Conservation (phyloP, 495 filamentous ascomycete genomes). For the Cercophora sp. region DNA sequence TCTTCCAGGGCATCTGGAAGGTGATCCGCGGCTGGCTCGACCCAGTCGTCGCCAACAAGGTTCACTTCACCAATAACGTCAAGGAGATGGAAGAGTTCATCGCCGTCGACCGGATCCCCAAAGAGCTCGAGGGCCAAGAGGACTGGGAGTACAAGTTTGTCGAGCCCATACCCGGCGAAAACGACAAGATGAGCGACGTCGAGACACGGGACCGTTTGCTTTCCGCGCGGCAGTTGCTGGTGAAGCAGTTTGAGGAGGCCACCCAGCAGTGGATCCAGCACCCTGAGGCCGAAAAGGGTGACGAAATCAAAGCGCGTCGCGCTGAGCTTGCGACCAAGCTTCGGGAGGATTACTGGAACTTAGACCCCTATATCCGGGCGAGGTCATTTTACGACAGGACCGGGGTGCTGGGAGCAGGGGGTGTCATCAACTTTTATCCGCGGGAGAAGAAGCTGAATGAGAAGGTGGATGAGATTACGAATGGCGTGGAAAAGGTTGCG, state of each 20-base stretch:
- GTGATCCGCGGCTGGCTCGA: constrained; percentile 96
- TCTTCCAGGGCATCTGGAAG: constrained; percentile 88
- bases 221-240: constrained; percentile 54
- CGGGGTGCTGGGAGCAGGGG: constrained; percentile 62
- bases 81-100: constrained; percentile 79
- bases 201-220: constrained; percentile 58
- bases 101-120: constrained; percentile 62
- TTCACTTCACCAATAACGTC: constrained; percentile 85
- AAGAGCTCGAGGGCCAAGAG: constrained; percentile 78
- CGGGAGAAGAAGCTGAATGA: constrained; percentile 24
- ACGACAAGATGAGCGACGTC: constrained; percentile 64
- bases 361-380: constrained; percentile 74
- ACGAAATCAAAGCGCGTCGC: constrained; percentile 42
- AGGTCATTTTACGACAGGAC: constrained; percentile 70
- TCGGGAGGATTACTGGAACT: constrained; percentile 74
- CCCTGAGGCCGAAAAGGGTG: constrained; percentile 29
- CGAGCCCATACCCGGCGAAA: constrained; percentile 71
- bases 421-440: constrained; percentile 67
- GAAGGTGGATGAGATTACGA: constrained; percentile 30
- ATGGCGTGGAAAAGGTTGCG: constrained; percentile 9
- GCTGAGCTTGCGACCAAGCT: constrained; percentile 55
- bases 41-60: constrained; percentile 89
- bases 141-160: constrained; percentile 76
- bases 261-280: constrained; percentile 67
- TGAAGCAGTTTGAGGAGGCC: constrained; percentile 64